Conservation (phyloP, 83 land plant species). For the Picea mariana region DNA sequence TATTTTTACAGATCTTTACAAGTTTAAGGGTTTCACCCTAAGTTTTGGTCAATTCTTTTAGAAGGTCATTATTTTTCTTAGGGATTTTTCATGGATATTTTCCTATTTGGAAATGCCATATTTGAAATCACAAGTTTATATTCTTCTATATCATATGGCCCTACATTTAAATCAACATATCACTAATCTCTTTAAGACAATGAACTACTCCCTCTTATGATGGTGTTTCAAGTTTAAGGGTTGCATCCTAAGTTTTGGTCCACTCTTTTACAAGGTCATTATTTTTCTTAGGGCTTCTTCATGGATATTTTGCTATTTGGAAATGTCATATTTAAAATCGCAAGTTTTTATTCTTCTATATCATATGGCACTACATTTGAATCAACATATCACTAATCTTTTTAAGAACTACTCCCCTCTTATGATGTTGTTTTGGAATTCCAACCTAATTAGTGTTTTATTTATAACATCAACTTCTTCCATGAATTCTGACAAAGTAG, state of each 20-base stretch:
- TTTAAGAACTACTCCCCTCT: no score
- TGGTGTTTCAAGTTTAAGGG: no score
- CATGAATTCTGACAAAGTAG: neutral
- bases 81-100: neutral
- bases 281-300: no score
- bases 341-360: no score
- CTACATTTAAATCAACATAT: neutral
- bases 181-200: neutral
- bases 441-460: neutral
- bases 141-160: neutral
- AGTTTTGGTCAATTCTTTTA: neutral
- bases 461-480: neutral
- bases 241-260: no score
- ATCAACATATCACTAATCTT: no score
- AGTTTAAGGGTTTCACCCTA: neutral
- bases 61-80: neutral
- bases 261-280: no score
- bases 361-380: no score
- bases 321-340: no score
- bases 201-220: no score
- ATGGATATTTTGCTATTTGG: no score
- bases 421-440: no score
- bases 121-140: neutral
- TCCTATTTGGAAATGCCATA: neutral
- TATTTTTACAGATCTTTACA: neutral